These are phyloP conservation scores for Metarhizium rileyi DNA, from an alignment of 2,329 filamentous ascomycete species.

Conservation along the genomic window DNA sequence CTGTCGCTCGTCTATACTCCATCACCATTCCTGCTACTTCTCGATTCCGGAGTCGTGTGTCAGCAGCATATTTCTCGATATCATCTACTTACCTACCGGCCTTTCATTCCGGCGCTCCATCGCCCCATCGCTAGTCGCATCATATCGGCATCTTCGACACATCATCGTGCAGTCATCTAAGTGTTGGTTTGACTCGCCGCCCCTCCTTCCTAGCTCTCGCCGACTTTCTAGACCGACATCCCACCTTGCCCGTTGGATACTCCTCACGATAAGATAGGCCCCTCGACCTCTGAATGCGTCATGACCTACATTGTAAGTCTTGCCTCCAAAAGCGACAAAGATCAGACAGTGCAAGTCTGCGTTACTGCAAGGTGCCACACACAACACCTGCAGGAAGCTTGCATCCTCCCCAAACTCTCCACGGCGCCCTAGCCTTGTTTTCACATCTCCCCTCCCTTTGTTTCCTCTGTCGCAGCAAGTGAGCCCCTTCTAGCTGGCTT, in stretches of 20 bases:
- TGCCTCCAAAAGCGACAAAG: neutral
- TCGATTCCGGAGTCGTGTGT: neutral
- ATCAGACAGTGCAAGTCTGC: conserved; percentile 13
- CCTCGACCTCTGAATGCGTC: conserved; percentile 19
- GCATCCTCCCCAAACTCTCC: conserved; percentile 1
- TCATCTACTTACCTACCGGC: neutral
- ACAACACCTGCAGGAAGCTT: conserved; percentile 1
- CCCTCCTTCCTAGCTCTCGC: neutral
- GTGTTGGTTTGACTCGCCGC: neutral
- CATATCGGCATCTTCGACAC: neutral
- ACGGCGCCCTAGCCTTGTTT: conserved; percentile 4
- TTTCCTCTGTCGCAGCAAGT: conserved; percentile 1
- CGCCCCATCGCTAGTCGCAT: neutral
- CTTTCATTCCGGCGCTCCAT: too few relatives aligned
- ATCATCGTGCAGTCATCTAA: conserved; percentile 6
- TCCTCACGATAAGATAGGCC: conserved; percentile 11
- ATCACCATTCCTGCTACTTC: neutral
- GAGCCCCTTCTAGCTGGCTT: conserved; percentile 1
- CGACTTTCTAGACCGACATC: conserved; percentile 7
- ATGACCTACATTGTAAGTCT: conserved; percentile 32
- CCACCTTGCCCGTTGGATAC: neutral
- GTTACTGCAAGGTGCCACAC: conserved; percentile 9
- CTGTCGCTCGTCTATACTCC: neutral
- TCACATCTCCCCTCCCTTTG: neutral
- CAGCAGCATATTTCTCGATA: neutral